Conservation (phyloP, 441 rosid genomes). For the Euphorbia schlechtendalii region DNA sequence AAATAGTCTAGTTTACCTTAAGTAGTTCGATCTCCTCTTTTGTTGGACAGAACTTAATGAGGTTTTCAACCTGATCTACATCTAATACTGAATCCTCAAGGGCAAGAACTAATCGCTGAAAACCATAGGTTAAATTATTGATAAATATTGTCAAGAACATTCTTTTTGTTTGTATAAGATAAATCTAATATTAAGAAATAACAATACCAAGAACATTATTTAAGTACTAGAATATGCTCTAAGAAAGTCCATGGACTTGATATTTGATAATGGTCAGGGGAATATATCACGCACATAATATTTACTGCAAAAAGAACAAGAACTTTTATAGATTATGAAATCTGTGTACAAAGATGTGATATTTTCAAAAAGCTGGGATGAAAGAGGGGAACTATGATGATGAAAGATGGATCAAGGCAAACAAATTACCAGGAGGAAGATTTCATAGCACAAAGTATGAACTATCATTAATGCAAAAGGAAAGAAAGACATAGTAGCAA, state of each 20-base stretch:
- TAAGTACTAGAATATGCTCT: background rate
- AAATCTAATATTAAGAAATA: conserved; percentile 2
- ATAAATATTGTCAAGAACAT: background rate
- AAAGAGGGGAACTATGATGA: background rate
- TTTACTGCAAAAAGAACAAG: background rate
- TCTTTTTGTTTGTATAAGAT: background rate
- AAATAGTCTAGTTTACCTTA: conserved; percentile 37
- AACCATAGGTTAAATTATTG: conserved; percentile 18
- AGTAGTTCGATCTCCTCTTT: conserved; percentile 89
- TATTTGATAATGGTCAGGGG: background rate
- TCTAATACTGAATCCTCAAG: conserved; percentile 78
- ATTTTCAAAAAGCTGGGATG: background rate
- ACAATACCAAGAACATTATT: background rate
- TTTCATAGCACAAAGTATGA: no score
- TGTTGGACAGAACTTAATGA: conserved; percentile 85
- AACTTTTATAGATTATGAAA: background rate
- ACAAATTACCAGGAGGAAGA: no score
- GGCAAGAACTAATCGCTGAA: conserved; percentile 66
- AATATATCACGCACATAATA: background rate
- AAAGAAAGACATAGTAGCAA: background rate
- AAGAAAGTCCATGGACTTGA: background rate
- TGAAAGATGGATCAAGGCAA: background rate
- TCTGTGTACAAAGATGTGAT: background rate
- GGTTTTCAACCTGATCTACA: conserved; percentile 84
- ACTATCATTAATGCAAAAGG: no score